Evolutionary conservation across 345 rosid species (phyloP).

Genomic region (Conringia planisiliqua): DNA sequence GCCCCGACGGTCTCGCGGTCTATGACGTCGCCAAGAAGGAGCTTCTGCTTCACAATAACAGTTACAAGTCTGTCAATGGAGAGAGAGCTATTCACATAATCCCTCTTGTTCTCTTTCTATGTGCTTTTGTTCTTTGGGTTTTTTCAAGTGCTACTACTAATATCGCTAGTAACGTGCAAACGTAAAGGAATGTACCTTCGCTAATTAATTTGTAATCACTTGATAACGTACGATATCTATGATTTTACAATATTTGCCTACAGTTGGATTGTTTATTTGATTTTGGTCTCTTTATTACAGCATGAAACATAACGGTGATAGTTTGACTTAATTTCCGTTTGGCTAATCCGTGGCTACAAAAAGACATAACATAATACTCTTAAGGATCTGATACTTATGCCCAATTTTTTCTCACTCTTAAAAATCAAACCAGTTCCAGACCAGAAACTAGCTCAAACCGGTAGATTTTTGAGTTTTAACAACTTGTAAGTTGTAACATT

Average conservation of each 20-base stretch:
- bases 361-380: too few relatives aligned
- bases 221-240: background rate
- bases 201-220: conserved; percentile 4
- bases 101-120: conserved; percentile 57
- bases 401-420: too few relatives aligned
- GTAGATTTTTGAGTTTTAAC: background rate
- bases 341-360: too few relatives aligned
- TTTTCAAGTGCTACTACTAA: conserved; percentile 33
- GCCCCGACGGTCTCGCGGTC: conserved; percentile 10
- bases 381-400: too few relatives aligned
- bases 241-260: background rate
- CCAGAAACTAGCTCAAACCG: background rate
- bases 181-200: background rate
- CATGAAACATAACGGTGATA: background rate
- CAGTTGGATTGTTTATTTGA: background rate
- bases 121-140: conserved; percentile 60
- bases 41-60: conserved; percentile 20
- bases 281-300: background rate
- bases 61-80: conserved; percentile 28
- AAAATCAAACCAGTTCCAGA: background rate
- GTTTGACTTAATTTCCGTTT: too few relatives aligned
- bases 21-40: conserved; percentile 52
- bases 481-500: background rate
- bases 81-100: conserved; percentile 53
- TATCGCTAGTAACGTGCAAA: background rate